Evolutionary conservation across 1,139 yeast species (phyloP).

Genomic region (Saccharomycopsis phalli): DNA sequence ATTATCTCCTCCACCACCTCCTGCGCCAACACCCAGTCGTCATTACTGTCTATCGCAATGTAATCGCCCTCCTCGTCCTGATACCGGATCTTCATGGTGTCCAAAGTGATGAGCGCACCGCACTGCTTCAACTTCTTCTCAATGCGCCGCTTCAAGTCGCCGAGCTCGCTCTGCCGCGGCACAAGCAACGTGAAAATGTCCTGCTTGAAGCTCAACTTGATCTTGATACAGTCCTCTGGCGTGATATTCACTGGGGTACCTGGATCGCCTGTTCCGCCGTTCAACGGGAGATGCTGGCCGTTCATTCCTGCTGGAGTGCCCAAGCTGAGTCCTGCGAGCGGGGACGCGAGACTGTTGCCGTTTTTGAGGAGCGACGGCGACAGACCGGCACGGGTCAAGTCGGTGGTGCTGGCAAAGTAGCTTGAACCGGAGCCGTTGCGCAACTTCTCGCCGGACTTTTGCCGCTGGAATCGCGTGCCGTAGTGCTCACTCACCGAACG

Average conservation of each 20-base stretch:
- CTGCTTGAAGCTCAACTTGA: slow-evolving; percentile 31
- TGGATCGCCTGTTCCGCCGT: slow-evolving; percentile 6
- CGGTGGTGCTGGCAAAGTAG: background rate
- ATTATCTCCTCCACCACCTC: slow-evolving; percentile 28
- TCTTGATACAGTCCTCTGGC: slow-evolving; percentile 30
- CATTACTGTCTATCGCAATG: slow-evolving; percentile 79
- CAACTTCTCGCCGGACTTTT: background rate
- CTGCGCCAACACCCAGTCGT: slow-evolving; percentile 46
- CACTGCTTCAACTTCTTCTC: slow-evolving; percentile 33
- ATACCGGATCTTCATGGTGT: slow-evolving; percentile 54
- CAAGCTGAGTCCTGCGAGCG: slow-evolving; percentile 1
- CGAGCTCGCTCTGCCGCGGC: slow-evolving; percentile 28
- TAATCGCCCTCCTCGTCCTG: slow-evolving; percentile 95
- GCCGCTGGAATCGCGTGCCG: background rate
- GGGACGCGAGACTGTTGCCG: background rate
- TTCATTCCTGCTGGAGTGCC: background rate
- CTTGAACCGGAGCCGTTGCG: background rate
- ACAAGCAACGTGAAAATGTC: slow-evolving; percentile 33
- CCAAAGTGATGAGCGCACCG: slow-evolving; percentile 27
- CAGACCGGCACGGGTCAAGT: slow-evolving; percentile 4
- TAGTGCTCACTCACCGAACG: slow-evolving; percentile 3
- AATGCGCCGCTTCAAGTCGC: slow-evolving; percentile 27
- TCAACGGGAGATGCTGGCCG: background rate
- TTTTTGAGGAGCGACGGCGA: slow-evolving; percentile 6
- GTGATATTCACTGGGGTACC: slow-evolving; percentile 23